Percentiles rank a stretch among this genome's conserved stretches.
These are phyloP conservation scores for Aegle marmelos DNA, from an alignment of 345 rosid species.

Conservation along the genomic window DNA sequence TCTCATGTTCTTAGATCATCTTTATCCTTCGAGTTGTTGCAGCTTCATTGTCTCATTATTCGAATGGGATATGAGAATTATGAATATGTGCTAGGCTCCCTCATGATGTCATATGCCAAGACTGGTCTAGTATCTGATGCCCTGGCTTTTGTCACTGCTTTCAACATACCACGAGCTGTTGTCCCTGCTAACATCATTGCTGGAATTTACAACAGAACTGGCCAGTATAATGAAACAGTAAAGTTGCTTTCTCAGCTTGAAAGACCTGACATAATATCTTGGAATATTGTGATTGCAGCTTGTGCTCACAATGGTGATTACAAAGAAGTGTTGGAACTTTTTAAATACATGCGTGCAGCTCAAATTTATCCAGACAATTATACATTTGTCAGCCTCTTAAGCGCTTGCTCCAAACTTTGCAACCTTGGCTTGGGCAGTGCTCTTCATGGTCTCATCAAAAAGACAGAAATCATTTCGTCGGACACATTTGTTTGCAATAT, in stretches of 20 bases:
- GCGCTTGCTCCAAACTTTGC: constrained; percentile 45
- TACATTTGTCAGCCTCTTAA: constrained; percentile 73
- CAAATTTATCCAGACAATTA: constrained; percentile 62
- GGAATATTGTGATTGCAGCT: constrained; percentile 80
- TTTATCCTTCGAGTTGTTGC: constrained; percentile 36
- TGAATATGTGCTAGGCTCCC: constrained; percentile 64
- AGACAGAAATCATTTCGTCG: constrained; percentile 42
- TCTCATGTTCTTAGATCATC: constrained; percentile 55
- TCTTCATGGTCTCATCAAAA: constrained; percentile 62
- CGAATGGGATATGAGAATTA: constrained; percentile 64
- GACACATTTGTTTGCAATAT: constrained; percentile 68
- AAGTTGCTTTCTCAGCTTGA: constrained; percentile 65
- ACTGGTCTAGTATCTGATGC: constrained; percentile 57
- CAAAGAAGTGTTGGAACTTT: constrained; percentile 57
- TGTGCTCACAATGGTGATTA: constrained; percentile 55
- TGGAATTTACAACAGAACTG: constrained; percentile 63
- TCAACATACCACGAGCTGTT: constrained; percentile 29
- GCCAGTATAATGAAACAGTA: constrained; percentile 54
- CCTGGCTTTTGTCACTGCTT: constrained; percentile 39
- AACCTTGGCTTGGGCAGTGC: constrained; percentile 69
- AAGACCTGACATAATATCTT: constrained; percentile 71
- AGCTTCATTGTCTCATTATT: constrained; percentile 62
- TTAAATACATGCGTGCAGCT: constrained; percentile 52
- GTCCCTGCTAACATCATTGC: constrained; percentile 58
- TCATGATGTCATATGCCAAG: constrained; percentile 63